Percentiles rank a stretch among this genome's conserved stretches.
phyloP scores from a whole-genome alignment of 2,329 filamentous ascomycete genomes.

The Penicillium sp. region DNA sequence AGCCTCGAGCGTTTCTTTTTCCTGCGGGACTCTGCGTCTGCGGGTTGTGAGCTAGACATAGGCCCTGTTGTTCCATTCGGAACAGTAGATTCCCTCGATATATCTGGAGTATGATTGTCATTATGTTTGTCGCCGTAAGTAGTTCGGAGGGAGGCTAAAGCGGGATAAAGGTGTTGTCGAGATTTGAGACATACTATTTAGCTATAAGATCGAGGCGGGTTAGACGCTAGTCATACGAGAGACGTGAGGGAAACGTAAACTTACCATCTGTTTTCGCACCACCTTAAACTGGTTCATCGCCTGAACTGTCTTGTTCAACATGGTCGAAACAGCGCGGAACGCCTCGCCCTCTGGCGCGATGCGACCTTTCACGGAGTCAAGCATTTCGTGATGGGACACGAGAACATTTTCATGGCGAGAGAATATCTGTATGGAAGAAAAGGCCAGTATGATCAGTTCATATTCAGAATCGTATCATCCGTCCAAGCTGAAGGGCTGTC shows the following conservation, averaged over 20 bases:
- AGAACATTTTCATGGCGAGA: constrained; percentile 46
- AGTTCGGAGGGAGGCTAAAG: not conserved
- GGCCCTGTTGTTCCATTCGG: not conserved
- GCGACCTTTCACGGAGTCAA: constrained; percentile 39
- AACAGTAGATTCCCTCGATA: not conserved
- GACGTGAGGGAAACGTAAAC: constrained; percentile 6
- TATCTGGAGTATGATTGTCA: not conserved
- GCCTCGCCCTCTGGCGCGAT: constrained; percentile 32
- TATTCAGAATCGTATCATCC: not conserved
- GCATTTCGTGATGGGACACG: constrained; percentile 43
- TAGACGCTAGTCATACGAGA: not conserved
- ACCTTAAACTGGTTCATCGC: constrained; percentile 43
- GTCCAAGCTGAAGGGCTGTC: not conserved
- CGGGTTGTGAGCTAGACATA: constrained; percentile 6
- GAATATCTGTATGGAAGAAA: constrained; percentile 37
- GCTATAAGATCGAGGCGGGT: constrained; percentile 8
- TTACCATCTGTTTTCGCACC: constrained; percentile 41
- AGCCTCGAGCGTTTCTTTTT: constrained; percentile 19
- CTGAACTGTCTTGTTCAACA: constrained; percentile 45
- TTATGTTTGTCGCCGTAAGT: not conserved
- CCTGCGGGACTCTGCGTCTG: constrained; percentile 15
- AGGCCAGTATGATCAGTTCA: not conserved
- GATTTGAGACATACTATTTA: constrained; percentile 21
- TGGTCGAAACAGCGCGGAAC: constrained; percentile 36
- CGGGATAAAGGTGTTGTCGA: not conserved